Evolutionary conservation across 2,329 filamentous ascomycete species (phyloP), one percentile per base, ranked within the genome.

Genomic region (Emmonsiellopsis sp.): DNA sequence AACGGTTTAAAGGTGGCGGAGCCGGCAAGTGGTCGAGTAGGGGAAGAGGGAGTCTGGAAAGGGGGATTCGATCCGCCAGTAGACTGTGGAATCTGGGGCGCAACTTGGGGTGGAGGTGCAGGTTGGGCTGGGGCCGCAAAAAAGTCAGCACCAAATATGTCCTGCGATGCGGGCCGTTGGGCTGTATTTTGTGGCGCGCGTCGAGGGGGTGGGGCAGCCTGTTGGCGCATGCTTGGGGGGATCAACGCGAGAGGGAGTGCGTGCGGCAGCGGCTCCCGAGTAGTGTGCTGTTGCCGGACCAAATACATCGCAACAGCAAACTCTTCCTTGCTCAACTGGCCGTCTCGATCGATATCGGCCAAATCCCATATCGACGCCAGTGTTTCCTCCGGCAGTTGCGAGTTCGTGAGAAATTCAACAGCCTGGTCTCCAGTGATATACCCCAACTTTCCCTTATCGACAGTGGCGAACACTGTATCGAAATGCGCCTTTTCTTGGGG

Each of bases 291-390:
- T 67, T 95, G 88, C 56, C 91, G 83, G 62, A 98, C 96, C 49
- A 98, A 77, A 66, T 94, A 94, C 91, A 98, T 96, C 51, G 93
- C 92, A 46, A 98, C 90, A 0, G 93, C 90, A 66, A 98, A 98
- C 62, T 95, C 91, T 60, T 98, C 93, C 61, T 82, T 83, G 46
- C 80, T 90, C 53, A 98, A 75, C 54, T 86, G 85, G 9, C 93
- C 93, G 61, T 91, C 87, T 6, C 89, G 93, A 64, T 88, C 89
- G 70, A 96, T 89, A 70, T 98, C 93, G 11, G 93, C 86, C 33
- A 98, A 81, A 68, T 98, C 93, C 93, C 93, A 98, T 58, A 98
- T 95, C 62, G 94, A 88, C 33, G 93, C 93, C 51, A 98, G 76
- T 8, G 82, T 83, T 63, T 96, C 92, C 66, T 97, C 92, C 0